Evolutionary conservation across 345 rosid species (phyloP), one percentile per base, ranked within the genome.

Genomic region (Rhizophora mangle): DNA sequence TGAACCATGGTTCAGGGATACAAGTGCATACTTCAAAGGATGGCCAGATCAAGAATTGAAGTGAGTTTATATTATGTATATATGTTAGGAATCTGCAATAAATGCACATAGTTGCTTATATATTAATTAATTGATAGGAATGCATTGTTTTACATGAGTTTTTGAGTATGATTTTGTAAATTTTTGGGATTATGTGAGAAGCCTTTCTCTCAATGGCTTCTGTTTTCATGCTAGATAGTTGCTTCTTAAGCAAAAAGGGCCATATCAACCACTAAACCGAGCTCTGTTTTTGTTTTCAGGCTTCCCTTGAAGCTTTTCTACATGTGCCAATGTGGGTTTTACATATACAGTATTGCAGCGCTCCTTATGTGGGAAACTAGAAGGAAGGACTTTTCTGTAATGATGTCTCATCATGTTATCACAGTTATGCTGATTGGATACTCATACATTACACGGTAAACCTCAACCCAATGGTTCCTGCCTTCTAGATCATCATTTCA

Each of bases 361-460:
- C 90, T 96, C 63, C 86, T 90, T 71, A 73, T 75, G 10, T 90
- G 99, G 99, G 99, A 95, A 79, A 95, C 97, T 29, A 88, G 95
- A 80, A 83, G 99, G 75, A 95, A 96, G 71, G 99, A 96, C 82
- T 92, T 92, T 77, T 64, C 91, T 72, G 98, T 96, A 47, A 96
- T 92, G 99, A 96, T 92, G 97, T 88, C 98, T 70, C 99, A 96
- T 83, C 99, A 96, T 90, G 85, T 95, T 52, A 84, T 92, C 70
- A 89, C 99, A 13, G 92, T 86, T 76, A 18, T 85, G 66, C 84
- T 95, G 70, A 85, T 95, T 62, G 84, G 90, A 21, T 90, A 79
- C 85, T 95, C 99, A 8, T 95, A 87, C 79, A 26, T 85, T 73
- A 76, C 91, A 5, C 82, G 98, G 99, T 95, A 84, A 75, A 61